phyloP scores from a whole-genome alignment of 2,329 filamentous ascomycete genomes.

The Blastomyces percursus region DNA sequence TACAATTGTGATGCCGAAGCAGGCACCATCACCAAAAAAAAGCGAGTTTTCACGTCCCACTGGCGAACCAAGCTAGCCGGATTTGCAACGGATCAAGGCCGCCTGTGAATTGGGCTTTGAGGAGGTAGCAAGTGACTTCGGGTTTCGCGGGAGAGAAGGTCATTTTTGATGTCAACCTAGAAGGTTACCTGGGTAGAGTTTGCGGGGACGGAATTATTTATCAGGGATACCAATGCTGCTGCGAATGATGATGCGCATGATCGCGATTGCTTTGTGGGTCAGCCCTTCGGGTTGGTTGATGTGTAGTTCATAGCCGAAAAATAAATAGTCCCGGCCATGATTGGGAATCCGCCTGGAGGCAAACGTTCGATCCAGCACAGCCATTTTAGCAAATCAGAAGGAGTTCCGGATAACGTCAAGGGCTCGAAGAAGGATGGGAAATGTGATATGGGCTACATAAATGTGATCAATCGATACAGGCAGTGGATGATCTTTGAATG shows the following conservation, averaged over 20 bases:
- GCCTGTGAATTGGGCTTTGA: constrained; percentile 81
- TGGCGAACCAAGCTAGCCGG: constrained; percentile 60
- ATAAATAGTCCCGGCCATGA: constrained; percentile 38
- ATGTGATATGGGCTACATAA: not conserved
- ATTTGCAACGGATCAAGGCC: constrained; percentile 69
- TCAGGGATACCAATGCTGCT: constrained; percentile 64
- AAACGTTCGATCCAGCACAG: not conserved
- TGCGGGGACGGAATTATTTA: constrained; percentile 60
- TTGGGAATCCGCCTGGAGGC: not conserved
- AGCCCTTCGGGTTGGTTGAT: constrained; percentile 65
- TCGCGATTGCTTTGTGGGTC: constrained; percentile 52
- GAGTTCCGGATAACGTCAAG: not conserved
- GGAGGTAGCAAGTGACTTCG: constrained; percentile 65
- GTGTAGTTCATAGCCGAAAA: constrained; percentile 43
- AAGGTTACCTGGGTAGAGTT: constrained; percentile 76
- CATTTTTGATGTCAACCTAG: constrained; percentile 63
- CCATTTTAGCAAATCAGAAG: not conserved
- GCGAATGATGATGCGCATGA: constrained; percentile 45
- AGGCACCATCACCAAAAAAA: constrained; percentile 55
- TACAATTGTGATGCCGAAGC: constrained; percentile 61
- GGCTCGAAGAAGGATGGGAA: not conserved
- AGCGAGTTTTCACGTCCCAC: constrained; percentile 63
- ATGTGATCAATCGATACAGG: not conserved
- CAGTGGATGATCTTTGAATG: not conserved
- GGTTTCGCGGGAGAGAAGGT: constrained; percentile 58